A percentile compares a stretch with the other conserved stretches of the same genome.
Conservation (phyloP, 2,329 filamentous ascomycete genomes). For the Cordyceps militaris region DNA sequence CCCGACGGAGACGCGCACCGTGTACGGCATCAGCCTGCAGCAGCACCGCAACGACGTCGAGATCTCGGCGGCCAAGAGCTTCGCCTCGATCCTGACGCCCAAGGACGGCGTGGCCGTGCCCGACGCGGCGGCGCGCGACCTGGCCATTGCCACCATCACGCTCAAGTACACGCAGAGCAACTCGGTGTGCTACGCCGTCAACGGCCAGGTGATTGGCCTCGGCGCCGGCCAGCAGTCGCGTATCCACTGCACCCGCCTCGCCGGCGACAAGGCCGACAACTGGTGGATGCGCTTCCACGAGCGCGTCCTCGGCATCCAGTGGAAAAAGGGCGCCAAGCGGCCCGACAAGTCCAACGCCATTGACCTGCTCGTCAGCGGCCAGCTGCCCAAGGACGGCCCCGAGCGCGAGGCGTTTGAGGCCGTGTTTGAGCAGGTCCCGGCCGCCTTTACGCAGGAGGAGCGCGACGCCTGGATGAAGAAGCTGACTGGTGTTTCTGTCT, state of each 20-base stretch:
- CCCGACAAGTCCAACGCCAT: conserved; percentile 98
- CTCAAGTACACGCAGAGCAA: conserved; percentile 99
- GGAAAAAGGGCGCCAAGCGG: conserved; percentile 96
- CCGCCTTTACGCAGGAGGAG: conserved; percentile 76
- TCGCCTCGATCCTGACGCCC: conserved; percentile 77
- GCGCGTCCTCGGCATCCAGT: conserved; percentile 79
- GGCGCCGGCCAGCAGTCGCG: conserved; percentile 95
- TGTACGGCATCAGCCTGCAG: conserved; percentile 81
- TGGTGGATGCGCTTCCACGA: conserved; percentile 99
- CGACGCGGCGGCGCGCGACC: conserved; percentile 75
- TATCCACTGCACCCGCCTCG: conserved; percentile 96
- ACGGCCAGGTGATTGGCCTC: conserved; percentile 88
- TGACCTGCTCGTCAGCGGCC: conserved; percentile 84
- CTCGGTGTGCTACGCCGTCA: conserved; percentile 93
- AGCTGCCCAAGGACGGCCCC: conserved; percentile 74
- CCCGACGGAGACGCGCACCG: conserved; percentile 74
- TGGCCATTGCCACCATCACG: conserved; percentile 92
- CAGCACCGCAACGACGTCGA: conserved; percentile 90
- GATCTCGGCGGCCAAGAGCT: conserved; percentile 66
- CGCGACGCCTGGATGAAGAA: conserved; percentile 78
- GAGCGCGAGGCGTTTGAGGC: conserved; percentile 84
- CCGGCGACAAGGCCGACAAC: conserved; percentile 97
- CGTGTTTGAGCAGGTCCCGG: conserved; percentile 83
- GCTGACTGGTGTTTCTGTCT: conserved; percentile 75
- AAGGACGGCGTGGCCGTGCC: conserved; percentile 68